Conservation (phyloP, 2,329 filamentous ascomycete genomes). For the Mariannaea elegans region DNA sequence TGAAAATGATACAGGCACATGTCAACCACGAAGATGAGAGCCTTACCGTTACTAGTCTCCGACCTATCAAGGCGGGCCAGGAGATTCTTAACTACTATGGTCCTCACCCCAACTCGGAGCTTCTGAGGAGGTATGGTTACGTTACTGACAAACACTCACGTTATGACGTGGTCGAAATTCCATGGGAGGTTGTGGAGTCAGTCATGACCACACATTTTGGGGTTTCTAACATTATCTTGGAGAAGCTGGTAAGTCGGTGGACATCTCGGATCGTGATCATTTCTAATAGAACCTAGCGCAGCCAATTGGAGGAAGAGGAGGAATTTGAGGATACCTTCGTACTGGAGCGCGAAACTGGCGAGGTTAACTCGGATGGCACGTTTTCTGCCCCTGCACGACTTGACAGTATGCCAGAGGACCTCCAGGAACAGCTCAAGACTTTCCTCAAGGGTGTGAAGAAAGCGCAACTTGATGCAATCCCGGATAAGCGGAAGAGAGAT, state of each 20-base stretch:
- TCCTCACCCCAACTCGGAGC: constrained; percentile 81
- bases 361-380: constrained; percentile 60
- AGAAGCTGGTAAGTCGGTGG: constrained; percentile 50
- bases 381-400: constrained; percentile 50
- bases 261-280: too few species aligned
- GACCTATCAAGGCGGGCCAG: constrained; percentile 73
- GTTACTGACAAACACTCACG: constrained; percentile 79
- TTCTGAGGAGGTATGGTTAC: constrained; percentile 87
- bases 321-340: constrained; percentile 80
- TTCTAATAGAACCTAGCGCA: constrained; percentile 41
- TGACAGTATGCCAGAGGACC: constrained; percentile 57
- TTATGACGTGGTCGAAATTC: constrained; percentile 85
- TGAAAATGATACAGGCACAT: constrained; percentile 52
- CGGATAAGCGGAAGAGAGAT: constrained; percentile 60
- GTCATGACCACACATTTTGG: constrained; percentile 52
- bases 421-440: constrained; percentile 60
- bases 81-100: constrained; percentile 93
- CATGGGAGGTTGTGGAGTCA: constrained; percentile 65
- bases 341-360: constrained; percentile 64
- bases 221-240: constrained; percentile 49
- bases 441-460: constrained; percentile 61
- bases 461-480: constrained; percentile 50
- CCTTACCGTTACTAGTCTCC: constrained; percentile 77
- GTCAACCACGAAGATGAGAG: constrained; percentile 62
- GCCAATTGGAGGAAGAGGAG: constrained; percentile 68